Base-by-base conservation (phyloP, 139 green algal species). In the Chlamydomonas applanata region DNA sequence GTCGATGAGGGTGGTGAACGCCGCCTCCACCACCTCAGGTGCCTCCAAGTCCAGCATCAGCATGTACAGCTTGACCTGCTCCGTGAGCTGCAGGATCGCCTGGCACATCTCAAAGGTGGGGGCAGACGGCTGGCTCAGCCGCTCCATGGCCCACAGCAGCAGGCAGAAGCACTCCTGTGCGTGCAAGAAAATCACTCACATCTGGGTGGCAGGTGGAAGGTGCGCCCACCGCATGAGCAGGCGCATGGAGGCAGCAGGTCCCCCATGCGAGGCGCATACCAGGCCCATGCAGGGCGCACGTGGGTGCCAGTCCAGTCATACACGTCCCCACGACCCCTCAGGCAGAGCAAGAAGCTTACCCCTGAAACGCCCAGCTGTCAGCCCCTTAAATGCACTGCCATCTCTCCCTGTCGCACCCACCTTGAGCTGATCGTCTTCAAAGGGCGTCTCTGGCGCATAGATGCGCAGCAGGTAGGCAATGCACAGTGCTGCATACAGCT, bases 371-470 rank as follows among this genome's bases (percentile, higher is more conserved):
- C 7, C 11, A 7, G 11, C 40, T 49, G 40, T 49, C 40, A 49
- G 40, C 7, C 7, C 7, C 7, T 7, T 7, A 49, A 19, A 11
- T 49, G 40, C 11, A 11, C 40, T 49, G 40, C 40, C 40, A 7
- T 11, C 11, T 7, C 40, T 49, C 40, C 40, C 11, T 49, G 40
- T 11, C 11, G 40, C 0, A 5, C 65, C 2, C 34, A 89, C 80
- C 80, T 83, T 61, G 11, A 92, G 72, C 40, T 86, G 33, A 2
- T 71, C 69, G 34, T 89, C 78, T 4, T 69, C 76, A 73, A 83
- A 94, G 0, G 89, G 89, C 2, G 72, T 76, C 1, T 94, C 89
- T 19, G 89, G 89, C 1, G 87, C 89, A 36, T 82, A 85, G 0
- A 93, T 69, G 3, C 83, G 76, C 45, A 94, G 72, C 19, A 91